Base-by-base conservation (phyloP, 768 basidiomycete genomes). In the Daedalea quercina region DNA sequence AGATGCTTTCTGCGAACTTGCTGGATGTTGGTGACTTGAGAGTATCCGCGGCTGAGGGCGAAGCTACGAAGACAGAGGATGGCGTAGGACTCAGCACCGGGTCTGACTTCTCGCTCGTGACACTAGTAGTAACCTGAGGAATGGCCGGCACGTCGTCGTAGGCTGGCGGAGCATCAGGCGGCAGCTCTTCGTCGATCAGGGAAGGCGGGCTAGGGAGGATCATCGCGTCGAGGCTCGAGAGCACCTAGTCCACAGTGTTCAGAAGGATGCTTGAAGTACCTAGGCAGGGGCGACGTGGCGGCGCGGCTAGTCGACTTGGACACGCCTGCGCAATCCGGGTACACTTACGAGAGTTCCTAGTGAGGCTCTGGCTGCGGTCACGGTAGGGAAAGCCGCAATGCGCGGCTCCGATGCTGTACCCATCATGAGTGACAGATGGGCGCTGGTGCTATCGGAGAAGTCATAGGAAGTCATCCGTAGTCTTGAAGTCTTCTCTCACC, bases 131-230 rank as follows among this genome's bases (percentile, higher is more conserved):
- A 46, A 42, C 31, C 28, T 31, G 28, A 37, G 35, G 35, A 24
- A 22, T 25, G 9, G 26, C 28, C 9, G 31, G 47, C 17, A 28
- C 19, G 28, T 50, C 54, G 40, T 63, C 61, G 52, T 65, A 65
- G 19, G 63, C 59, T 3, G 63, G 63, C n/a, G 63, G 63, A 12
- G 64, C 62, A n/a, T 65, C 64, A n/a, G 54, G 42, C 13, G 60
- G 50, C 9, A 60, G 60, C 20, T 53, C 57, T 46, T 65, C 64
- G 43, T 62, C 62, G 22, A 60, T 60, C 20, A 62, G 53, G 1
- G 61, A 57, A 20, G 51, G 49, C 4, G 47, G 42, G 34, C 62
- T 63, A 50, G 63, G 60, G 33, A 65, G 9, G 44, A 65, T 62
- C 64, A 65, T 65, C 22, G 50, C 45, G 55, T 17, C 8, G 34